Evolutionary conservation across 2,329 filamentous ascomycete genomes (phyloP).

Genomic region (Mycocentrospora acerina): DNA sequence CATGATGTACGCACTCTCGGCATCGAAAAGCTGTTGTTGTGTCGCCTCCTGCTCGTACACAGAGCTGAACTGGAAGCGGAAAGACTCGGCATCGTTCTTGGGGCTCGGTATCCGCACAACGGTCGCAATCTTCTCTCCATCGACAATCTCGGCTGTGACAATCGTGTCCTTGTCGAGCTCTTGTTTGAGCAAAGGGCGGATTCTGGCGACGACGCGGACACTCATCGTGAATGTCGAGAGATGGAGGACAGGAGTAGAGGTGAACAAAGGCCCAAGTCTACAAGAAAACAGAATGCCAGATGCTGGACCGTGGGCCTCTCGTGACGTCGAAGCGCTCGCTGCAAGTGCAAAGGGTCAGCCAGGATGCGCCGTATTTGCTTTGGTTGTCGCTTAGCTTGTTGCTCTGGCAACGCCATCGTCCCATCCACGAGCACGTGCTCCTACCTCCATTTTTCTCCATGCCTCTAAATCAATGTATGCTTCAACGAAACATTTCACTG

Average conservation of each 20-base stretch:
- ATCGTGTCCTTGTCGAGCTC: slow-evolving; percentile 89
- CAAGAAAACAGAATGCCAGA: slow-evolving; percentile 36
- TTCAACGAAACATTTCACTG: too few relatives aligned
- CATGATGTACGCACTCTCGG: slow-evolving; percentile 65
- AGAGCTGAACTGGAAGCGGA: slow-evolving; percentile 90
- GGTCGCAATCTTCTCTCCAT: slow-evolving; percentile 49
- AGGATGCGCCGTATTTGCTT: slow-evolving; percentile 26
- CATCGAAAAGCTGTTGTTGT: slow-evolving; percentile 85
- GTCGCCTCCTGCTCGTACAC: slow-evolving; percentile 81
- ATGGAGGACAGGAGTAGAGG: slow-evolving; percentile 5
- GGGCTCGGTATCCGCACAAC: slow-evolving; percentile 89
- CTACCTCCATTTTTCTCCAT: too few relatives aligned
- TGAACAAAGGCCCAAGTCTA: slow-evolving; percentile 24
- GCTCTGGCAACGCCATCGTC: slow-evolving; percentile 22
- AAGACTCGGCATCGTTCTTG: slow-evolving; percentile 88
- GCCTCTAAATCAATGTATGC: too few relatives aligned
- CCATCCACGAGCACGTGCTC: slow-evolving; percentile 13
- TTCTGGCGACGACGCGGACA: slow-evolving; percentile 86
- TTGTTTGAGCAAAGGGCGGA: slow-evolving; percentile 82
- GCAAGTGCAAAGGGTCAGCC: slow-evolving; percentile 19
- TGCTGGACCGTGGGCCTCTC: slow-evolving; percentile 18
- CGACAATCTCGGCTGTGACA: slow-evolving; percentile 60
- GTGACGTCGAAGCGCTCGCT: slow-evolving; percentile 34
- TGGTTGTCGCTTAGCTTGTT: slow-evolving; percentile 21
- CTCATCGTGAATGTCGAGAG: slow-evolving; percentile 42